Base-by-base conservation (phyloP, 768 basidiomycete genomes). In the Kwoniella sp. region DNA sequence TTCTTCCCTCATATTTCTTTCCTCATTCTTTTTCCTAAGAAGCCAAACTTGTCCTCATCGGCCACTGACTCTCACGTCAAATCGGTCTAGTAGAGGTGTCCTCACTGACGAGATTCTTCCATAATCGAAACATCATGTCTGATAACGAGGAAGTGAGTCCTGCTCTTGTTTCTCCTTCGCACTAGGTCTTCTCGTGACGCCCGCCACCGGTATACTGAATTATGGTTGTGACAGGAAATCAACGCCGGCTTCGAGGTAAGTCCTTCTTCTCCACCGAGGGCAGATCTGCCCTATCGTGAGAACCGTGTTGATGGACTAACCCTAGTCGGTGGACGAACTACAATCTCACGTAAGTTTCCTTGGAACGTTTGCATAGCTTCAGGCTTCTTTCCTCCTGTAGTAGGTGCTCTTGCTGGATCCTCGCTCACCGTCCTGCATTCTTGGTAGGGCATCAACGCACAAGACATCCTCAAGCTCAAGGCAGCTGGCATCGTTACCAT, bases 401-500 rank as follows among this genome's bases (percentile, higher is more conserved):
- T 37, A 37, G 34, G 34, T 5, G 5, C 7, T 5, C 34, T 37
- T 37, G 34, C 5, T 37, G 34, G 34, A 13, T 11, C 48, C 26
- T 23, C 41, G 17, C 38, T 38, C 26, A n/a, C 38, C 53, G 12
- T 5, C 38, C 8, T 29, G 53, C 57, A 13, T 30, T 22, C 58
- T 45, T 17, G 20, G 8, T 71, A 95, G 93, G 93, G 93, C 15
- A 94, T 95, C 80, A 95, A 93, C 70, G 88, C 93, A 28, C 92
- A 95, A 83, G 94, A 97, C 77, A 96, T 97, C 62, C 79, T 89
- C 56, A 97, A 97, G 82, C 87, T 97, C 67, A 96, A 96, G 82
- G 91, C 88, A 52, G 59, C 68, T 13, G 75, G 69, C 53, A 71
- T 80, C 53, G 67, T 73, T 23, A 78, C 74, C 8, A 57, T 80